phyloP scores from a whole-genome alignment of 305 asterid genomes.

The Ajuga reptans region DNA sequence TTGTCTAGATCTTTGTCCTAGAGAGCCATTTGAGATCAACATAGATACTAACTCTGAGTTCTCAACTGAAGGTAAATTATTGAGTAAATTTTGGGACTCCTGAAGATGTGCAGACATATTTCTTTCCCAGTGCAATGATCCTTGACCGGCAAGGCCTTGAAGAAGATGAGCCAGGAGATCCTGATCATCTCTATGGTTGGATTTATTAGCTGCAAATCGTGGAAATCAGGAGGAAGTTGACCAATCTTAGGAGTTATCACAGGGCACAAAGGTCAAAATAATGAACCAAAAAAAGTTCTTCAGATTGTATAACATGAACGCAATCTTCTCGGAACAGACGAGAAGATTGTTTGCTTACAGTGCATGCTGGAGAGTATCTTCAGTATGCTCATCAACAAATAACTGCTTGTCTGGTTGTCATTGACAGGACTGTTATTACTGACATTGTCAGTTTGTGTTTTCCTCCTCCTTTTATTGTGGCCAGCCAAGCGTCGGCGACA shows the following conservation, averaged over 20 bases:
- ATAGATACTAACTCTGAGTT: slow-evolving; percentile 38
- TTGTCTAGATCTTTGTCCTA: slow-evolving; percentile 36
- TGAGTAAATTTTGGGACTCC: slow-evolving; percentile 43
- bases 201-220: slow-evolving; percentile 42
- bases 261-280: slow-evolving; percentile 15
- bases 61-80: slow-evolving; percentile 36
- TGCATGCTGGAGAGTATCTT: slow-evolving; percentile 69
- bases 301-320: slow-evolving; percentile 4
- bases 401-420: slow-evolving; percentile 54
- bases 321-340: slow-evolving; percentile 10
- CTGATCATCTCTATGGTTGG: slow-evolving; percentile 43
- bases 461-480: slow-evolving; percentile 80
- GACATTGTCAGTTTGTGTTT: slow-evolving; percentile 49
- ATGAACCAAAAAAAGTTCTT: not conserved
- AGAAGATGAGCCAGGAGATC: slow-evolving; percentile 67
- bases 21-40: slow-evolving; percentile 49
- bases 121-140: slow-evolving; percentile 35
- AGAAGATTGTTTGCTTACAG: slow-evolving; percentile 37
- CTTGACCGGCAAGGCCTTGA: slow-evolving; percentile 51
- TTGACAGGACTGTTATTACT: slow-evolving; percentile 33
- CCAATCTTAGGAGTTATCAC: slow-evolving; percentile 14
- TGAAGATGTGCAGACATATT: slow-evolving; percentile 41
- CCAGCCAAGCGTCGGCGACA: slow-evolving; percentile 77
- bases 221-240: slow-evolving; percentile 22
- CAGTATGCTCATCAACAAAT: slow-evolving; percentile 56